Base-by-base conservation (phyloP, 1,284 basidiomycete genomes). In the Rugosomyces carneus region DNA sequence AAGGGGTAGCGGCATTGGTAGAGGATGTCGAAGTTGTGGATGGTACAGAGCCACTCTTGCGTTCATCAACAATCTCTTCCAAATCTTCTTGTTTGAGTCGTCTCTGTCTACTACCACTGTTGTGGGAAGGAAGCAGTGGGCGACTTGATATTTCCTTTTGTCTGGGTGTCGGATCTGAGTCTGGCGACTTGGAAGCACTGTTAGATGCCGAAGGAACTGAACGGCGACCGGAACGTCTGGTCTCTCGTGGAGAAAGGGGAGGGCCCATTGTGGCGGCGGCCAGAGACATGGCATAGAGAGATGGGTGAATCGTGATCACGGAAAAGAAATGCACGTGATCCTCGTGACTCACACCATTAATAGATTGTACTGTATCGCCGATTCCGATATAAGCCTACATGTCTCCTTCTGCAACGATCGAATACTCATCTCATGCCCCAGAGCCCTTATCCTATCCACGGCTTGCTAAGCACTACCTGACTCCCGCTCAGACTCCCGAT, bases 401-500 rank as follows among this genome's bases (percentile, higher is more conserved):
- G 75, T 59, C 71, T 41, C 63, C 68, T 40, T 60, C 67, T 42
- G 73, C 78, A 40, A 80, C 76, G 18, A 64, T 84, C 53, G 84
- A 89, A 63, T 82, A 82, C 58, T 68, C 81, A 4, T 85, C 84
- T 8, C 65, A 72, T 61, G 81, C 80, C 10, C 82, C 83, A 34
- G 74, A 78, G 42, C 78, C 81, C 18, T 62, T 82, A 5, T 51
- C 65, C 6, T 93, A 87, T 59, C 77, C 84, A 24, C 75, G 84
- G 16, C 76, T 93, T 2, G 65, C 81, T 0, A 66, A 75, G 23
- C 84, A 93, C 56, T 67, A 78, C 54, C 69, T 91, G 20, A 71
- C 88, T 3, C 67, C 83, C 0, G 75, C 78, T 49, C 78, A 82
- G 36, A 84, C 84, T 5, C 94, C 94, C 0, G 95, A 99, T 67